Evolutionary conservation across 2,329 filamentous ascomycete species (phyloP).

Genomic region (Alternaria sp.): DNA sequence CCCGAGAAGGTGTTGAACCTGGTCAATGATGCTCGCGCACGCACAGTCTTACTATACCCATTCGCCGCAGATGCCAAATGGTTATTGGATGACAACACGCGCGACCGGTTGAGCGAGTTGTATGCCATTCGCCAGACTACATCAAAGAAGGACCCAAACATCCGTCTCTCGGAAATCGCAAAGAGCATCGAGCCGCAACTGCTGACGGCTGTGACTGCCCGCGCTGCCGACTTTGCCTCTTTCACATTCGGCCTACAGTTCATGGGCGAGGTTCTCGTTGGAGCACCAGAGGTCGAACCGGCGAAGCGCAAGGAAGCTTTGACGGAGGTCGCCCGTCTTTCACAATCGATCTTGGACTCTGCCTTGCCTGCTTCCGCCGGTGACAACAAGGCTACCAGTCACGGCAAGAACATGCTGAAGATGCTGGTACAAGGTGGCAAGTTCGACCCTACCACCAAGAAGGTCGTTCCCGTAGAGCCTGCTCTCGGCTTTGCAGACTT

Average conservation of each 20-base stretch:
- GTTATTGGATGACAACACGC: conserved; percentile 66
- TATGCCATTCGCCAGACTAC: conserved; percentile 80
- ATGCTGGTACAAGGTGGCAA: conserved; percentile 86
- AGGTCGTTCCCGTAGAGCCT: conserved; percentile 72
- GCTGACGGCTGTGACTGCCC: conserved; percentile 73
- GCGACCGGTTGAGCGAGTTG: conserved; percentile 76
- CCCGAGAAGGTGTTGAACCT: conserved; percentile 69
- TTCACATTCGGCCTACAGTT: conserved; percentile 88
- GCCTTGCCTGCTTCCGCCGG: conserved; percentile 40
- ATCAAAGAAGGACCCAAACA: conserved; percentile 87
- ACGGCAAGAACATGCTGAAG: conserved; percentile 85
- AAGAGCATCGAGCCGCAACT: conserved; percentile 76
- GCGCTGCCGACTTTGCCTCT: conserved; percentile 71
- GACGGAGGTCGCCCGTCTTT: conserved; percentile 63
- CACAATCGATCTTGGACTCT: conserved; percentile 41
- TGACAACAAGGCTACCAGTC: conserved; percentile 59
- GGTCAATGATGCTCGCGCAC: conserved; percentile 69
- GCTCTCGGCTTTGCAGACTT: conserved; percentile 79
- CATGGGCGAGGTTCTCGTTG: conserved; percentile 80
- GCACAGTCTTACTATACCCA: conserved; percentile 77
- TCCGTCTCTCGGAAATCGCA: conserved; percentile 77
- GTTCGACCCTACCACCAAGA: conserved; percentile 77
- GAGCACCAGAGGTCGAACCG: conserved; percentile 74
- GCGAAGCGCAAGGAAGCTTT: conserved; percentile 63
- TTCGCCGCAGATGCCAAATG: conserved; percentile 70